These are phyloP conservation scores for Stephania japonica DNA, from an alignment of 164 flowering plant species.

Conservation along the genomic window DNA sequence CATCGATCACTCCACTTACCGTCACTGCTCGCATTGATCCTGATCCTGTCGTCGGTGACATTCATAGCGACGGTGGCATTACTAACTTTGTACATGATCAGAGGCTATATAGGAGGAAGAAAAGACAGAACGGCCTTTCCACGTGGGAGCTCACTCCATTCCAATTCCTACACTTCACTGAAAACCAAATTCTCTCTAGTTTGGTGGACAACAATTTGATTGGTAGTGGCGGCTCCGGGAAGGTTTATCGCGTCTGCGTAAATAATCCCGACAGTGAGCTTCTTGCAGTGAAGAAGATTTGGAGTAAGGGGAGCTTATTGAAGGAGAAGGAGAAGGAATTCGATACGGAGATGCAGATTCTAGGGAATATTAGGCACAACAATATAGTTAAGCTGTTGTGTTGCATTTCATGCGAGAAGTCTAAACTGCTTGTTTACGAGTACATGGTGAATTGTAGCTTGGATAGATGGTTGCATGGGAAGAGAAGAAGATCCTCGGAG, in stretches of 20 bases:
- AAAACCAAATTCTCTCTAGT: constrained; percentile 39
- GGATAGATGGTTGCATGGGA: constrained; percentile 66
- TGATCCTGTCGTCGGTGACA: constrained; percentile 18
- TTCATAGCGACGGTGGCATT: constrained; percentile 16
- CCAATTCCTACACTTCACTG: constrained; percentile 57
- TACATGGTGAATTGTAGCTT: constrained; percentile 75
- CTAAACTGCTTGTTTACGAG: too few relatives aligned
- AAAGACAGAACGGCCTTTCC: constrained; percentile 19
- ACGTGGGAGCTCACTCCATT: constrained; percentile 71
- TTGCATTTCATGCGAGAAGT: constrained; percentile 58
- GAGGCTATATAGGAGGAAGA: constrained; percentile 31
- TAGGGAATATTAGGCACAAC: constrained; percentile 63
- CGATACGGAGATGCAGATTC: constrained; percentile 56
- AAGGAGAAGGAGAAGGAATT: constrained; percentile 52
- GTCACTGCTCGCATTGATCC: constrained; percentile 27
- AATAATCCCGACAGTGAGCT: constrained; percentile 26
- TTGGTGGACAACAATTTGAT: constrained; percentile 53
- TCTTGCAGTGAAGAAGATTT: constrained; percentile 77
- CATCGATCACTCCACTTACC: constrained; percentile 21
- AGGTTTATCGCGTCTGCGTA: constrained; percentile 45
- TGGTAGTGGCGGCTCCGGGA: constrained; percentile 84
- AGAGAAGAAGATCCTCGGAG: constrained; percentile 20
- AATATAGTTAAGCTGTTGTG: constrained; percentile 80
- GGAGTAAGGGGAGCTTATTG: constrained; percentile 37
- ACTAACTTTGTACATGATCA: constrained; percentile 22